Conservation (phyloP, 306 rosid genomes). For the Pyrus bretschneideri region DNA sequence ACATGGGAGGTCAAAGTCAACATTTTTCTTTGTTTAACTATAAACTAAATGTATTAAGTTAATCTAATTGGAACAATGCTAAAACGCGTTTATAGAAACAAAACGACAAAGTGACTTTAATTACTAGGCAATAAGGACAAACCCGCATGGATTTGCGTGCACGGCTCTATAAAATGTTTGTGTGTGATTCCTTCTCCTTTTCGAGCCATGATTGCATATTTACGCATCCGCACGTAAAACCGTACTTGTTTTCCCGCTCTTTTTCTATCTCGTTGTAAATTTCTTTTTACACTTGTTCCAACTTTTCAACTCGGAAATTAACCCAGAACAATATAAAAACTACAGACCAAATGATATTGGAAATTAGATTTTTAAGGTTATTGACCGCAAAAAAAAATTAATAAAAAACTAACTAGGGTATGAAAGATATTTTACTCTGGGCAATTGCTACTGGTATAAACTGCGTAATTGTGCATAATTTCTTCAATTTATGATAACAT, state of each 20-base stretch:
- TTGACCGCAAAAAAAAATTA: no score
- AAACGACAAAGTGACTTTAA: constrained; percentile 21
- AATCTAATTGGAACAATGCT: constrained; percentile 2
- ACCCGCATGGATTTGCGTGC: constrained; percentile 51
- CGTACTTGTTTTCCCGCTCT: not conserved
- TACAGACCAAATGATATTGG: not conserved
- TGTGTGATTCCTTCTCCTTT: not conserved
- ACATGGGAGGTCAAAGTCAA: constrained; percentile 57
- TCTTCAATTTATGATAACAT: no score
- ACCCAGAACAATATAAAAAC: not conserved
- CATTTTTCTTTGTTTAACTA: not conserved
- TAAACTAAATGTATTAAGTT: not conserved
- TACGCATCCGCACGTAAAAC: not conserved
- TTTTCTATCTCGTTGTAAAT: not conserved
- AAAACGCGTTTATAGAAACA: constrained; percentile 51
- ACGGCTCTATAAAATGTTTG: constrained; percentile 28
- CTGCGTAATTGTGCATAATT: no score
- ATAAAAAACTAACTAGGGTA: not conserved
- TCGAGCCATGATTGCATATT: not conserved
- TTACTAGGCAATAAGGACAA: constrained; percentile 30
- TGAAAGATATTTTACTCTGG: no score
- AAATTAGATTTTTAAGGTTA: not conserved
- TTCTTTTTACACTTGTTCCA: not conserved
- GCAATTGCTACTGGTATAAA: no score
- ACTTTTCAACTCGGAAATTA: not conserved